A percentile compares a stretch with the other conserved stretches of the same genome.
phyloP scores from a whole-genome alignment of 2,329 filamentous ascomycete species.

The Thermothelomyces thermophilus region DNA sequence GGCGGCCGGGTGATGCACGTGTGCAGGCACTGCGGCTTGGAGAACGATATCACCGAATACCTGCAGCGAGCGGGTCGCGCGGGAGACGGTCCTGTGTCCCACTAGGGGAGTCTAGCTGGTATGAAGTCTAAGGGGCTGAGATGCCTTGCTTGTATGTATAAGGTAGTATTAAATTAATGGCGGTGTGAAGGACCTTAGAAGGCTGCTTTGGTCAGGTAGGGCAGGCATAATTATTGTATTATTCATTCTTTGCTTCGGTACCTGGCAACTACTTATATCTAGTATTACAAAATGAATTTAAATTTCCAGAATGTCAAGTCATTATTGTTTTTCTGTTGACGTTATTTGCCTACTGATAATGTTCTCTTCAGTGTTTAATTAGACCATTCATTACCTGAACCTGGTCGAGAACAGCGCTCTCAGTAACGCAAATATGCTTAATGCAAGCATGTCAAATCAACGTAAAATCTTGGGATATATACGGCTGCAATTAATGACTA shows the following conservation, averaged over 20 bases:
- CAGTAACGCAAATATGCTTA: too few relatives aligned
- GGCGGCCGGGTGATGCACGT: slow-evolving; percentile 9
- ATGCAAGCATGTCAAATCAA: too few relatives aligned
- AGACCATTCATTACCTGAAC: too few relatives aligned
- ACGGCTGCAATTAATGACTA: too few relatives aligned
- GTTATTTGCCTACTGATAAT: too few relatives aligned
- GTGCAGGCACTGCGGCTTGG: slow-evolving; percentile 21
- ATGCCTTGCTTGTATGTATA: neutral
- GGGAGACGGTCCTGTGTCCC: neutral
- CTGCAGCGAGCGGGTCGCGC: slow-evolving; percentile 1
- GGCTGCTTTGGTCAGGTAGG: neutral
- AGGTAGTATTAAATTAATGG: neutral
- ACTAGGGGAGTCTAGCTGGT: too few relatives aligned
- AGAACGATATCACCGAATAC: slow-evolving; percentile 21
- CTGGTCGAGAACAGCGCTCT: too few relatives aligned
- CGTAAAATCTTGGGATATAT: too few relatives aligned
- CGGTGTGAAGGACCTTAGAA: too few relatives aligned
- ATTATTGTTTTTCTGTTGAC: too few relatives aligned
- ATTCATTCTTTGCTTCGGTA: neutral
- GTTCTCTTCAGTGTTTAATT: too few relatives aligned
- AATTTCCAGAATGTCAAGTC: too few relatives aligned
- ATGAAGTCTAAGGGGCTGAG: neutral
- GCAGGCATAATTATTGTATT: neutral
- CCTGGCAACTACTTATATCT: neutral
- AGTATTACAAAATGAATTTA: neutral